Evolutionary conservation across 345 rosid species (phyloP).

Genomic region (Orychophragmus violaceus): DNA sequence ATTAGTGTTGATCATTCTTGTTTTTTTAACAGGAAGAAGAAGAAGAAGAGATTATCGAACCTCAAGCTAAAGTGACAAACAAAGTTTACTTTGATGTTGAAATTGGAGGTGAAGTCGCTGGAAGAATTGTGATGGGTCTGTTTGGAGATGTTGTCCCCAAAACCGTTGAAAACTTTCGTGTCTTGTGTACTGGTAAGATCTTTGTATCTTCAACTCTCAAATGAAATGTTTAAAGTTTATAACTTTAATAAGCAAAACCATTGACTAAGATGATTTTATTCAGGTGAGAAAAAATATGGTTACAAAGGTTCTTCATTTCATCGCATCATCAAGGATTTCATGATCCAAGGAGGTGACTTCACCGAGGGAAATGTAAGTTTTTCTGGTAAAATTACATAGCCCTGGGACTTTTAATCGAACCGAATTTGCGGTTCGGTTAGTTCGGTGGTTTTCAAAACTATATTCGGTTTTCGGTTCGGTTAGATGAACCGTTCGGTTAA

Average conservation of each 20-base stretch:
- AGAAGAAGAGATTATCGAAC: constrained; percentile 34
- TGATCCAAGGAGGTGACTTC: constrained; percentile 98
- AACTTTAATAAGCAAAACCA: background rate
- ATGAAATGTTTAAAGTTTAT: background rate
- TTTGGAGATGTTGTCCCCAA: constrained; percentile 78
- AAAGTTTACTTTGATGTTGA: constrained; percentile 87
- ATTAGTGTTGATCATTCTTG: background rate
- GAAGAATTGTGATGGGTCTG: constrained; percentile 82
- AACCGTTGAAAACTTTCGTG: constrained; percentile 85
- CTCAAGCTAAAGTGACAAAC: constrained; percentile 72
- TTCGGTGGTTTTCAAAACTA: too few species aligned
- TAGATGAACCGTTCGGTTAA: too few species aligned
- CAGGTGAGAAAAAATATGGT: constrained; percentile 84
- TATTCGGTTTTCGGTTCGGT: too few species aligned
- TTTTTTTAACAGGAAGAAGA: constrained; percentile 38
- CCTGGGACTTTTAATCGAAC: too few species aligned
- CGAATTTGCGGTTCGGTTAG: too few species aligned
- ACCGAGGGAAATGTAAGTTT: constrained; percentile 60
- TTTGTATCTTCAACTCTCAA: background rate
- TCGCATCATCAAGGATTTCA: constrained; percentile 85
- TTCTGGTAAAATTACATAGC: too few species aligned
- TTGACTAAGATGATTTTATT: background rate
- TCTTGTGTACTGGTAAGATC: constrained; percentile 62
- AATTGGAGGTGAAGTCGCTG: constrained; percentile 65
- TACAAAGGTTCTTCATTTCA: constrained; percentile 87